Conservation (phyloP, 306 rosid species). For the barrel medic (Medicago truncatula) region MtrunA17r5.0-ANR NC_053044.1:43744501-43745000, state of each 20-base stretch:
- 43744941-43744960: conserved; percentile 87
- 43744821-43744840: conserved; percentile 72
- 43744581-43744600: conserved; percentile 5
- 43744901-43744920: conserved; percentile 78
- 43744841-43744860: conserved; percentile 93
- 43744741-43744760: conserved; percentile 34
- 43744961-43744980: conserved; percentile 86
- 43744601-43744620: conserved; percentile 4
- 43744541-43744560: background rate
- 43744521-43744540: background rate
- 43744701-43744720: conserved; percentile 16
- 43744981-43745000: conserved; percentile 98
- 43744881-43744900: conserved; percentile 71
- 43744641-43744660: conserved; percentile 12
- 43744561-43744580: too few species aligned
- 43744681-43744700: conserved; percentile 21
- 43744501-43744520: too few species aligned
- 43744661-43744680: background rate
- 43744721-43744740: conserved; percentile 29
- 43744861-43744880: conserved; percentile 73
- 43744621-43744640: conserved; percentile 11
- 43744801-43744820: conserved; percentile 70
- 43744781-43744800: conserved; percentile 85
- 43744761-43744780: conserved; percentile 52
- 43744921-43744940: conserved; percentile 99